These are phyloP conservation scores for Phytophthora aleatoria DNA, from an alignment of 352 stramenopile species.

Conservation along the genomic window DNA sequence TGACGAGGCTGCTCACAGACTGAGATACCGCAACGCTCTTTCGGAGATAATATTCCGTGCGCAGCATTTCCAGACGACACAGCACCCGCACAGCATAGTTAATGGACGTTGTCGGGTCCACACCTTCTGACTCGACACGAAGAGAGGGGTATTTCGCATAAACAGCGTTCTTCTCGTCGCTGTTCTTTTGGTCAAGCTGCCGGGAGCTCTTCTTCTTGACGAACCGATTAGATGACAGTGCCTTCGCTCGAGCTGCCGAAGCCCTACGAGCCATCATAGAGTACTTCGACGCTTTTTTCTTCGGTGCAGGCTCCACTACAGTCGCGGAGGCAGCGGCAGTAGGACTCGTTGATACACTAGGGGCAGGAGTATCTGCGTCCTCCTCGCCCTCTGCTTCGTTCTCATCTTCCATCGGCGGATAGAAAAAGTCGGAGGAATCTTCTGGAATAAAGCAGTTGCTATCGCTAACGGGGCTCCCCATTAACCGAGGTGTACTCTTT, in stretches of 20 bases:
- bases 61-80: slow-evolving; percentile 78
- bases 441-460: slow-evolving; percentile 49
- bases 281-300: slow-evolving; percentile 54
- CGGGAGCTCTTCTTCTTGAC: slow-evolving; percentile 48
- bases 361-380: slow-evolving; percentile 27
- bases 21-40: slow-evolving; percentile 88
- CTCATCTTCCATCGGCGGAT: slow-evolving; percentile 53
- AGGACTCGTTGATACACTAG: slow-evolving; percentile 18
- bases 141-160: slow-evolving; percentile 72
- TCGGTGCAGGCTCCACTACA: slow-evolving; percentile 18
- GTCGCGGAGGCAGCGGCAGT: slow-evolving; percentile 20
- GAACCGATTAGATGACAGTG: slow-evolving; percentile 48
- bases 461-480: slow-evolving; percentile 34
- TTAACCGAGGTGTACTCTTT: slow-evolving; percentile 54
- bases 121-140: slow-evolving; percentile 62
- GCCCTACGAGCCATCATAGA: slow-evolving; percentile 67
- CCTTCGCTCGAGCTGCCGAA: slow-evolving; percentile 57
- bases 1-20: slow-evolving; percentile 80
- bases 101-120: slow-evolving; percentile 57
- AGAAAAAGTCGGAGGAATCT: slow-evolving; percentile 57
- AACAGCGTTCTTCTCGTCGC: slow-evolving; percentile 37
- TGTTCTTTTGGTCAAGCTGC: slow-evolving; percentile 47
- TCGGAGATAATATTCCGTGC: slow-evolving; percentile 78
- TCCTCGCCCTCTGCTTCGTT: slow-evolving; percentile 48
- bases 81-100: slow-evolving; percentile 64